phyloP scores from a whole-genome alignment of 2,329 filamentous ascomycete species.

The Tolypocladium ovalisporum region DNA sequence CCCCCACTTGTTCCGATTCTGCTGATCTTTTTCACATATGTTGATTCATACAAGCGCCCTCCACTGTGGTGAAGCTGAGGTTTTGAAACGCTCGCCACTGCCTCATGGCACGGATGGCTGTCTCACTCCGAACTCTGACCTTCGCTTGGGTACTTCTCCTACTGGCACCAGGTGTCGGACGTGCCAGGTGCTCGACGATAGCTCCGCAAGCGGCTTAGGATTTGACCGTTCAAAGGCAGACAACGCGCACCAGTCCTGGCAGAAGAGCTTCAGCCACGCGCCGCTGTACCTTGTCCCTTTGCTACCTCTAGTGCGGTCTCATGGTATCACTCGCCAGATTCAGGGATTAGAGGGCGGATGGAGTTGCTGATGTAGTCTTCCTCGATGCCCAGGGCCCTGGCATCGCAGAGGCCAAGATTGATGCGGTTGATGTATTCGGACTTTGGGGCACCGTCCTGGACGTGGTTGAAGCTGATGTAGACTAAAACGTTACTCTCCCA shows the following conservation, averaged over 20 bases:
- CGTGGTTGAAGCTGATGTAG: conserved; percentile 24
- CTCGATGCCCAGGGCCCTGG: conserved; percentile 21
- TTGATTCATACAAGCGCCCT: no score
- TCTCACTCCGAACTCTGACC: background rate
- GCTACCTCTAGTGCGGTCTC: background rate
- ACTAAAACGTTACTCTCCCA: conserved; percentile 24
- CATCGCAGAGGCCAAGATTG: conserved; percentile 25
- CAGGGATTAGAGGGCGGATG: conserved; percentile 24
- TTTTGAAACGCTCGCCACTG: no score
- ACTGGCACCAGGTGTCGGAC: background rate
- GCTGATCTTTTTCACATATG: background rate
- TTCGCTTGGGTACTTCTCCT: background rate
- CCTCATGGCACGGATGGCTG: no score
- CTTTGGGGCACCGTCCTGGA: conserved; percentile 21
- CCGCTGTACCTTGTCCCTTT: background rate
- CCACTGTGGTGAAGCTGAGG: no score
- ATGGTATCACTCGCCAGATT: conserved; percentile 1
- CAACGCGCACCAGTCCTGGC: conserved; percentile 12
- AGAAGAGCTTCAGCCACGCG: conserved; percentile 4
- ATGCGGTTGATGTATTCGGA: conserved; percentile 30
- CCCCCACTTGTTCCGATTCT: background rate
- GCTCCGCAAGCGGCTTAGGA: conserved; percentile 5
- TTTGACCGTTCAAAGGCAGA: conserved; percentile 10
- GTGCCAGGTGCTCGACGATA: conserved; percentile 4
- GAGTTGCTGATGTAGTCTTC: conserved; percentile 24